Conservation (phyloP, 2,329 filamentous ascomycete species). For the Pestalotiopsis sp. region DNA sequence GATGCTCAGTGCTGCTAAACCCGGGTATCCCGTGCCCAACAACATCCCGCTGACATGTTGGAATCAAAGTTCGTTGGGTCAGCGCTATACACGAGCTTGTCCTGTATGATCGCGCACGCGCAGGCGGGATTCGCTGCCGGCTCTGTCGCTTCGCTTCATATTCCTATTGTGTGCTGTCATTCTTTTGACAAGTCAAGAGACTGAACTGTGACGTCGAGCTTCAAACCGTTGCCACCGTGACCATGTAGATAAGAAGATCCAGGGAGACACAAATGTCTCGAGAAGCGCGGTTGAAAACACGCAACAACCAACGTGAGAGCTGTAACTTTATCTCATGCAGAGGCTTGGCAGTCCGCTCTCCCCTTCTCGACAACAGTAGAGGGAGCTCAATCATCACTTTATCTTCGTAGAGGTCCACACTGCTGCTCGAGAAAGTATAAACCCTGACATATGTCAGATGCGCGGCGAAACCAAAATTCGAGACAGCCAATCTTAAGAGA, state of each 20-base stretch:
- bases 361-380: background rate
- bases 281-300: background rate
- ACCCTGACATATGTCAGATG: background rate
- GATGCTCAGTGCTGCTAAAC: background rate
- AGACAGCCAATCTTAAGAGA: background rate
- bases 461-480: background rate
- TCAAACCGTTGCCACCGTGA: background rate
- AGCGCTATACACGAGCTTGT: background rate
- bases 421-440: background rate
- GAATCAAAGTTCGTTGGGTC: background rate
- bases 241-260: background rate
- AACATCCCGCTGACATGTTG: background rate
- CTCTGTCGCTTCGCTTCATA: background rate
- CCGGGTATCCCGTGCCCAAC: background rate
- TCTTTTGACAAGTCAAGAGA: background rate
- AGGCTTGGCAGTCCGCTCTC: background rate
- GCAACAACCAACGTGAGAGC: background rate
- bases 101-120: background rate
- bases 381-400: background rate
- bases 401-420: background rate
- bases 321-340: background rate
- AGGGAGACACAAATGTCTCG: background rate
- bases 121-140: background rate
- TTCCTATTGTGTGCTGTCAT: background rate
- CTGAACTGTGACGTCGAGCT: background rate